These are phyloP conservation scores for Cynanchum wilfordii DNA, from an alignment of 257 asterid species.

Conservation along the genomic window DNA sequence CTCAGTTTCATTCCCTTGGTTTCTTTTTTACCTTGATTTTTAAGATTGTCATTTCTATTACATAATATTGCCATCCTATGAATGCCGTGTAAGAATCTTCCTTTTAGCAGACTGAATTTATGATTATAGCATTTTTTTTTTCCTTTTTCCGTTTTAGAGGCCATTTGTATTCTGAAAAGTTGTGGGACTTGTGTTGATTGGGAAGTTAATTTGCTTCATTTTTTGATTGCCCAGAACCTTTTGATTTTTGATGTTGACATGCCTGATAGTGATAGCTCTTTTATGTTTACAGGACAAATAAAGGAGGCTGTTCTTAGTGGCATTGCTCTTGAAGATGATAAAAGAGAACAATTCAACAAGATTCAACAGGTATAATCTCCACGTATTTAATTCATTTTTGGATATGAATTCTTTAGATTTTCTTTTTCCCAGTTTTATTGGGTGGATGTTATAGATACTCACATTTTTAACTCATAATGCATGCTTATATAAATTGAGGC, in stretches of 20 bases:
- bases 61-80: not conserved
- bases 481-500: not conserved
- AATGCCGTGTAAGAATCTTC: not conserved
- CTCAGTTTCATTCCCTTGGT: not conserved
- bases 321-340: conserved; percentile 83
- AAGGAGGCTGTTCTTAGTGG: conserved; percentile 94
- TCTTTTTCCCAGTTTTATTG: not conserved
- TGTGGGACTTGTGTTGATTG: not conserved
- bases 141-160: not conserved
- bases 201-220: not conserved
- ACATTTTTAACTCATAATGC: not conserved
- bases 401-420: not conserved
- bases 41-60: not conserved
- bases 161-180: not conserved
- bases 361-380: conserved; percentile 67
- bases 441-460: not conserved
- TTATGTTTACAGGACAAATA: conserved; percentile 58
- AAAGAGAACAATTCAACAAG: conserved; percentile 81
- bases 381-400: not conserved
- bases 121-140: not conserved
- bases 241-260: not conserved
- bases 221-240: not conserved
- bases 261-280: conserved; percentile 20
- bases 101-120: not conserved
- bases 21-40: not conserved